These are phyloP conservation scores for Penicillium alfredii DNA, from an alignment of 495 filamentous ascomycete species.

Conservation along the genomic window DNA sequence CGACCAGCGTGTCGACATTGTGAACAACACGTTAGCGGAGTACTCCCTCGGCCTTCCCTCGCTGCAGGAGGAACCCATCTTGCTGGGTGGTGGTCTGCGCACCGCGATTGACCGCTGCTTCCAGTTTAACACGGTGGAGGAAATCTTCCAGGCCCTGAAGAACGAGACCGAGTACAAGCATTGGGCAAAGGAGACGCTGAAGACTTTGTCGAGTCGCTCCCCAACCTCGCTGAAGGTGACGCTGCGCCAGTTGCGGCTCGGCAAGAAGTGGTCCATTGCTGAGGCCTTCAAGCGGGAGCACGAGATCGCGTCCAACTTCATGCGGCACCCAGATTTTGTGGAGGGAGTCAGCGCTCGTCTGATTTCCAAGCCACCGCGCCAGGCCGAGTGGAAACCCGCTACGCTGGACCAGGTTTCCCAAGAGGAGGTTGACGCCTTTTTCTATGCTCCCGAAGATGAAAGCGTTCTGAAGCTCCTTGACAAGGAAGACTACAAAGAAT, in stretches of 20 bases:
- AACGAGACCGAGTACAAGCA: constrained; percentile 46
- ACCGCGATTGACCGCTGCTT: constrained; percentile 83
- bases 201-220: constrained; percentile 65
- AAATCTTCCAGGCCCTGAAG: constrained; percentile 63
- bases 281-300: constrained; percentile 81
- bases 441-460: constrained; percentile 41
- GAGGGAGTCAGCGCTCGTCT: constrained; percentile 77
- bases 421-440: constrained; percentile 53
- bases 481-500: constrained; percentile 51
- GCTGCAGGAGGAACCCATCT: constrained; percentile 55
- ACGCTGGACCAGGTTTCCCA: constrained; percentile 54
- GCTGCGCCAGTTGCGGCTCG: constrained; percentile 71
- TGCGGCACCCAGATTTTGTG: constrained; percentile 80
- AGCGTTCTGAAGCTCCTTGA: constrained; percentile 48
- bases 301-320: constrained; percentile 73
- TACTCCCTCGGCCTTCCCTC: constrained; percentile 73
- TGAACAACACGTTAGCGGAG: constrained; percentile 88
- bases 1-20: constrained; percentile 54
- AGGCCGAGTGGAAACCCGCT: constrained; percentile 65
- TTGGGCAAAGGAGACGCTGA: constrained; percentile 73
- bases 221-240: constrained; percentile 81
- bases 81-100: constrained; percentile 58
- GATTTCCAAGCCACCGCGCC: constrained; percentile 54
- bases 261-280: constrained; percentile 65
- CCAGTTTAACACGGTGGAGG: constrained; percentile 54